Percentiles rank a stretch among this genome's conserved stretches.
Conservation (phyloP, 2,329 filamentous ascomycete species). For the Diaporthe vexans region DNA sequence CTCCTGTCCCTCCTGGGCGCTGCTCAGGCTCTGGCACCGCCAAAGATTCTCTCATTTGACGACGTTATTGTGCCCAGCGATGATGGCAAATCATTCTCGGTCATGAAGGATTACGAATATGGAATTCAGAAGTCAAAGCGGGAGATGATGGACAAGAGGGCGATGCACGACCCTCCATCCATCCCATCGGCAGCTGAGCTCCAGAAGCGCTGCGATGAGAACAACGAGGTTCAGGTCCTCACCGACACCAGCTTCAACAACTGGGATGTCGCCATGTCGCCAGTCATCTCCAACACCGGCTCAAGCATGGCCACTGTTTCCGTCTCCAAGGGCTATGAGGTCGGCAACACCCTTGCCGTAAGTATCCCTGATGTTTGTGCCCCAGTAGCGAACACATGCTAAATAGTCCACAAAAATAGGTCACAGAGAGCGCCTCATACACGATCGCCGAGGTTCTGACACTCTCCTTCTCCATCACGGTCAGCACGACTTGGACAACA, state of each 20-base stretch:
- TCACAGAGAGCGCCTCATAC: background rate
- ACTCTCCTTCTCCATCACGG: slow-evolving; percentile 45
- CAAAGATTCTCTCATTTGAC: slow-evolving; percentile 39
- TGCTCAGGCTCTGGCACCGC: slow-evolving; percentile 30
- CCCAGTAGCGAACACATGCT: background rate
- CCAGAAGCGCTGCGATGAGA: slow-evolving; percentile 42
- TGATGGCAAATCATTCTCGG: slow-evolving; percentile 43
- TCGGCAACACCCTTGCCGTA: slow-evolving; percentile 52
- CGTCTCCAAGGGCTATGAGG: slow-evolving; percentile 50
- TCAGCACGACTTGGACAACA: slow-evolving; percentile 50
- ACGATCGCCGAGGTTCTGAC: slow-evolving; percentile 44
- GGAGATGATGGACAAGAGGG: slow-evolving; percentile 30
- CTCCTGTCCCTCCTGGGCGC: slow-evolving; percentile 34
- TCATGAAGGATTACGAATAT: slow-evolving; percentile 48
- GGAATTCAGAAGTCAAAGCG: slow-evolving; percentile 41
- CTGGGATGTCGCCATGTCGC: slow-evolving; percentile 56
- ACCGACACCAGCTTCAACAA: slow-evolving; percentile 51
- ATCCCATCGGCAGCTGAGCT: background rate
- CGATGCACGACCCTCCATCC: slow-evolving; percentile 22
- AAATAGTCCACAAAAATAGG: background rate
- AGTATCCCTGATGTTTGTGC: slow-evolving; percentile 7
- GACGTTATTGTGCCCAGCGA: slow-evolving; percentile 48
- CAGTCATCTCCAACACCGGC: slow-evolving; percentile 50
- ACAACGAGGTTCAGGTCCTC: slow-evolving; percentile 46
- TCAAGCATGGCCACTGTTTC: slow-evolving; percentile 48